A percentile compares a stretch with the other conserved stretches of the same genome.
These are phyloP conservation scores for Chlamydomonas applanata DNA, from an alignment of 139 green algal genomes.

Conservation along the genomic window DNA sequence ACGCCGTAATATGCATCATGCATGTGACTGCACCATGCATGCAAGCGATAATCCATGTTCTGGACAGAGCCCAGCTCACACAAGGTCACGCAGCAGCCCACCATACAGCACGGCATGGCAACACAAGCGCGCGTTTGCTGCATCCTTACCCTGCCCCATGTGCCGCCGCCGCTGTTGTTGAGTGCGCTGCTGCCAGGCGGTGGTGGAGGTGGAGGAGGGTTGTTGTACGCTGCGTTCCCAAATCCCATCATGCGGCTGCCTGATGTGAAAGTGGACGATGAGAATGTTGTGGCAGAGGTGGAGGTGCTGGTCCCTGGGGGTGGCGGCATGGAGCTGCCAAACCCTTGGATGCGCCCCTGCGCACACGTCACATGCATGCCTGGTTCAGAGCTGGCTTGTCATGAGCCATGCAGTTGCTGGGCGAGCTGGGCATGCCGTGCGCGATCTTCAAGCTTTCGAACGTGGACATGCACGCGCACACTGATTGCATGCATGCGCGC, in stretches of 20 bases:
- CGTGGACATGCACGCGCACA: no score
- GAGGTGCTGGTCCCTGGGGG: slow-evolving; percentile 10
- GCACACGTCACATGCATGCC: not conserved
- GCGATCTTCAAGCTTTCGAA: not conserved
- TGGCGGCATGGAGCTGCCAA: slow-evolving; percentile 55
- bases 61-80: no score
- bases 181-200: not conserved
- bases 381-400: not conserved
- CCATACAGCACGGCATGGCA: no score
- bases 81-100: no score
- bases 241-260: slow-evolving; percentile 56
- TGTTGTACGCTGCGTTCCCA: slow-evolving; percentile 49
- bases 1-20: no score
- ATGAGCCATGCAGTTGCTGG: not conserved
- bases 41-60: no score
- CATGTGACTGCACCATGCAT: not conserved
- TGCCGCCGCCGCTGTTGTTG: not conserved
- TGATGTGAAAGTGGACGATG: not conserved
- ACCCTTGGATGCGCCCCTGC: slow-evolving; percentile 78
- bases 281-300: slow-evolving; percentile 11
- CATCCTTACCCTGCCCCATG: not conserved
- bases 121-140: no score
- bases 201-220: not conserved
- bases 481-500: no score
- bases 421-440: not conserved